Percentiles rank a stretch among this genome's conserved stretches.
Evolutionary conservation across 345 rosid species (phyloP).

Genomic region (Eucalyptus virginea): DNA sequence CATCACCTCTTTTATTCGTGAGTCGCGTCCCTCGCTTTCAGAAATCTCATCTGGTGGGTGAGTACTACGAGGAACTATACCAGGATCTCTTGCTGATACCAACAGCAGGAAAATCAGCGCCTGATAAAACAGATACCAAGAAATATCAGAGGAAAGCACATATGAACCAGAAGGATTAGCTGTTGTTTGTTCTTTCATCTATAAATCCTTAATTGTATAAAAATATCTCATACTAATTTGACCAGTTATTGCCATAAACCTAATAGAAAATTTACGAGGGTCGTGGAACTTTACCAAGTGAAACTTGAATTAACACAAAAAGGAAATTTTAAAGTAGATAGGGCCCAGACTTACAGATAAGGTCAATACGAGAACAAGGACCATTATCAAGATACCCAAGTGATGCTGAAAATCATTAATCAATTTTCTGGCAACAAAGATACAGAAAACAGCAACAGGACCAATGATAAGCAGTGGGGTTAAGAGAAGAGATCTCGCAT

Average conservation of each 20-base stretch:
- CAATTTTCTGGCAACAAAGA: constrained; percentile 64
- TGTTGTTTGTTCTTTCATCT: background rate
- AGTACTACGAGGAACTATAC: constrained; percentile 68
- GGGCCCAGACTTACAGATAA: constrained; percentile 33
- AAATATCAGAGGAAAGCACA: background rate
- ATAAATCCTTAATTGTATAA: background rate
- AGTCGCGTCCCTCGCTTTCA: constrained; percentile 25
- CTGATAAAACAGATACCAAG: constrained; percentile 22
- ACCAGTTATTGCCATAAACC: background rate
- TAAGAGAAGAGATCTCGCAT: constrained; percentile 55
- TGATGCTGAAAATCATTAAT: constrained; percentile 58
- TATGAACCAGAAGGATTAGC: background rate
- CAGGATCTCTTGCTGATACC: constrained; percentile 94
- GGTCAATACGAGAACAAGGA: constrained; percentile 24
- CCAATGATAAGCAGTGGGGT: constrained; percentile 58
- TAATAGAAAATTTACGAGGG: background rate
- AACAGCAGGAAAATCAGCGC: constrained; percentile 62
- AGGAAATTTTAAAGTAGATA: background rate
- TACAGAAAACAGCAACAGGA: constrained; percentile 67
- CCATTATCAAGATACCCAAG: constrained; percentile 56
- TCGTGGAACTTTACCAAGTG: background rate
- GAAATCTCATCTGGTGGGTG: constrained; percentile 59
- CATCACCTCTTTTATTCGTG: constrained; percentile 56
- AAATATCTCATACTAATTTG: background rate
- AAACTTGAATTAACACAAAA: background rate